These are phyloP conservation scores for Urtica urens DNA, from an alignment of 306 rosid species.

Conservation along the genomic window DNA sequence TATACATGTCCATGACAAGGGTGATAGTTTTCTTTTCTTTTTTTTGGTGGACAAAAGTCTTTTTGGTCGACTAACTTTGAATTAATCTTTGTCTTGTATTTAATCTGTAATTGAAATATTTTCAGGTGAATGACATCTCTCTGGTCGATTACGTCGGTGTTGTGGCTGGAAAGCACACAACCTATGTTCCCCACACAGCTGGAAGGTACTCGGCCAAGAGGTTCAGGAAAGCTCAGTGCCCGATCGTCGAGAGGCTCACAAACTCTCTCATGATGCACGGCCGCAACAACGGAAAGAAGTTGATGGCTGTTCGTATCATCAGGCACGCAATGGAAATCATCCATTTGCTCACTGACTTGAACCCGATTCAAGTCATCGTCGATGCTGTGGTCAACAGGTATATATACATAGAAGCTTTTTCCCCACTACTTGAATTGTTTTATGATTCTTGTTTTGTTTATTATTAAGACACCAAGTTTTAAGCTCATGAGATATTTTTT, in stretches of 20 bases:
- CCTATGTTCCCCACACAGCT: conserved; percentile 13
- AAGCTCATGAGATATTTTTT: too few species aligned
- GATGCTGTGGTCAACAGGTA: conserved; percentile 11
- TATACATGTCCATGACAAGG: too few species aligned
- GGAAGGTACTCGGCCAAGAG: conserved; percentile 12
- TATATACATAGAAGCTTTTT: too few species aligned
- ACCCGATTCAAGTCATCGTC: conserved; percentile 10
- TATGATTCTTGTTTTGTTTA: too few species aligned
- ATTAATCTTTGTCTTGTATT: too few species aligned
- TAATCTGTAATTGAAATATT: too few species aligned
- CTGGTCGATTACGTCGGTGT: conserved; percentile 7
- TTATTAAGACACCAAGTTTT: too few species aligned
- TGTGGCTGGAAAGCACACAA: conserved; percentile 4
- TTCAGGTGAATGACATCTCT: conserved; percentile 2
- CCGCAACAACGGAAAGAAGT: conserved; percentile 8
- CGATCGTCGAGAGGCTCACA: conserved; percentile 13
- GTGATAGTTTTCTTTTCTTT: too few species aligned
- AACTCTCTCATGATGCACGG: conserved; percentile 14
- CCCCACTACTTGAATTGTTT: too few species aligned
- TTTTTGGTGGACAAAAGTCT: too few species aligned
- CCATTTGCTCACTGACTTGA: conserved; percentile 12
- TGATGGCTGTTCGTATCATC: conserved; percentile 3
- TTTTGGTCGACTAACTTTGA: too few species aligned
- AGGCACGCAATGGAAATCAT: conserved; percentile 10
- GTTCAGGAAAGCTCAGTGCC: conserved; percentile 16